Percentiles rank a stretch among this genome's conserved stretches.
Conservation (phyloP, 2,329 filamentous ascomycete genomes). For the Cercospora zeina region DNA sequence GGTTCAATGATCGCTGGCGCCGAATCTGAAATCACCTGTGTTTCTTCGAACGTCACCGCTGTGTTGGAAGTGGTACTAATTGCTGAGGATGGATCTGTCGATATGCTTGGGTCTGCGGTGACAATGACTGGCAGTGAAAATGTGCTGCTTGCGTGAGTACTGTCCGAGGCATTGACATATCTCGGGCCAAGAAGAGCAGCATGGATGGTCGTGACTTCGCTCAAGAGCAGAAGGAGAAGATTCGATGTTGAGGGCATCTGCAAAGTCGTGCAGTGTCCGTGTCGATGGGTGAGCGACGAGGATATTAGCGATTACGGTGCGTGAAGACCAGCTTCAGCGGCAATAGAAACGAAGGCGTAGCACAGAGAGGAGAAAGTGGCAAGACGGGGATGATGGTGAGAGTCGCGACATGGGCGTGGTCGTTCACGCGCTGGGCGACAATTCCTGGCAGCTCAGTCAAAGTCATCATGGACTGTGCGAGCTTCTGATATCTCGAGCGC, state of each 20-base stretch:
- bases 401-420: background rate
- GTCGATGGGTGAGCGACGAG: background rate
- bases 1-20: background rate
- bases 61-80: background rate
- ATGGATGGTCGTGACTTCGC: constrained; percentile 8
- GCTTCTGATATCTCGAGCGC: constrained; percentile 29
- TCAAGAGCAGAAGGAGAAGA: constrained; percentile 24
- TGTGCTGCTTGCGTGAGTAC: background rate
- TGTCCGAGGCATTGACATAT: constrained; percentile 15
- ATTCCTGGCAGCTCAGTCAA: background rate
- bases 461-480: constrained; percentile 28
- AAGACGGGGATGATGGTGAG: constrained; percentile 5
- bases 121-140: constrained; percentile 2
- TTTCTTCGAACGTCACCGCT: background rate
- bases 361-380: constrained; percentile 21
- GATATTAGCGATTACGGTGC: constrained; percentile 24
- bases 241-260: constrained; percentile 20
- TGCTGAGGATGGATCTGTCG: background rate
- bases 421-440: background rate
- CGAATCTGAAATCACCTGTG: background rate
- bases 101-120: background rate
- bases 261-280: background rate
- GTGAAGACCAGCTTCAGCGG: constrained; percentile 36
- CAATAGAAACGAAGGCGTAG: constrained; percentile 20
- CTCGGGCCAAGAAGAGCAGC: constrained; percentile 24